Evolutionary conservation across 108 stramenopile genomes (phyloP).

Genomic region (Cyclotella atomus): DNA sequence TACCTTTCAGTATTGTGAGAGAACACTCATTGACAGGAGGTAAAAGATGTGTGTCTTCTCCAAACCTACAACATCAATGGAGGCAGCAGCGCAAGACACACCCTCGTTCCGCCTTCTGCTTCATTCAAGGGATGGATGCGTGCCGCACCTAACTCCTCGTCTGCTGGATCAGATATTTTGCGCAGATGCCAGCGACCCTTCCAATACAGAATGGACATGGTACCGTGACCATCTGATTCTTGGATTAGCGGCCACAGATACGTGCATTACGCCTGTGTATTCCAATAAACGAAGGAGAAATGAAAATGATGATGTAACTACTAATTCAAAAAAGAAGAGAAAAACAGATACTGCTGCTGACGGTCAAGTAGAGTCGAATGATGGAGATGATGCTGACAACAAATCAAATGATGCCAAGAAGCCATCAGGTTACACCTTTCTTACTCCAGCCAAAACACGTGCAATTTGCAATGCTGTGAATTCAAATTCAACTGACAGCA

Average conservation of each 20-base stretch:
- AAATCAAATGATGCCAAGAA: conserved; percentile 17
- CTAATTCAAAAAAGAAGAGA: not conserved
- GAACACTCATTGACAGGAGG: not conserved
- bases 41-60: too few relatives aligned
- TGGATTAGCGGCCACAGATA: conserved; percentile 76
- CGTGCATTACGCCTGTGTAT: conserved; percentile 65
- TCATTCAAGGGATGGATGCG: conserved; percentile 70
- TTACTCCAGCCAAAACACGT: conserved; percentile 23
- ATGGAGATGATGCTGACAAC: not conserved
- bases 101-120: conserved; percentile 59
- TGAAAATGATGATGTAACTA: conserved; percentile 22
- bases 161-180: conserved; percentile 63
- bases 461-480: conserved; percentile 11
- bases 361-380: not conserved
- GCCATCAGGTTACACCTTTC: conserved; percentile 73
- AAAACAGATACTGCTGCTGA: conserved; percentile 2
- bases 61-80: too few relatives aligned
- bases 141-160: conserved; percentile 74
- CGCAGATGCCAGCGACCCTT: conserved; percentile 6
- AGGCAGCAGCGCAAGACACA: not conserved
- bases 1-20: too few relatives aligned
- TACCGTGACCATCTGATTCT: conserved; percentile 54
- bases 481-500: not conserved
- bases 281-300: conserved; percentile 16
- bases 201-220: conserved; percentile 22